Evolutionary conservation across 2,329 filamentous ascomycete genomes (phyloP), one percentile per base, ranked within the genome.

Genomic region (Penicillium sp.): DNA sequence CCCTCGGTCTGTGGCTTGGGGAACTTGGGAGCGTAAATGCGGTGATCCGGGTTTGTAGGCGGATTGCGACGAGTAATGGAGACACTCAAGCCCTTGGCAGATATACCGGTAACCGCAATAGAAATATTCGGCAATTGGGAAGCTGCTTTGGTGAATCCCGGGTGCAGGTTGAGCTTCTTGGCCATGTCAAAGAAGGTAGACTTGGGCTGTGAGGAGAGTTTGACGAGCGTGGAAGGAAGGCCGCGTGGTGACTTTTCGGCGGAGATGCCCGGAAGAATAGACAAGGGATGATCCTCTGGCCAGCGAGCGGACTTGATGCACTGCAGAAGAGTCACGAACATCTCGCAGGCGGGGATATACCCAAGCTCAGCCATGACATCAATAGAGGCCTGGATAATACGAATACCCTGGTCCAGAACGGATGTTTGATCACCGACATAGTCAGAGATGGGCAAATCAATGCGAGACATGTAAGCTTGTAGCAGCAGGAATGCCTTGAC

Each of bases 1-100:
- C 93, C 93, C 71, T 99, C 95, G 0, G 87, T 95, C 76, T 99
- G 95, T 16, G 92, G 87, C 77, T 99, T 99, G 1, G 94, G 94
- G 77, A 96, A 98, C 22, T 85, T 84, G 2, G 96, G 94, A 0
- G 95, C 92, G 68, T 89, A 96, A 71, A 97, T 89, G 60, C 89
- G 85, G 50, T 85, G 87, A 1, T 92, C 89, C 9, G 82, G 79
- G 70, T 89, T 84, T 13, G 81, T 79, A 4, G 89, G 75, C 1
- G 84, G 72, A 74, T 96, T 96, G 51, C 84, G 78, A 0, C 93
- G 87, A 43, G 80, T 81, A 14, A 97, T 73, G 2, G 78, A 67
- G 6, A 78, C 64, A 7, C 68, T 85, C 2, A 96, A 71, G 0
- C 85, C 85, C 1, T 84, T 75, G 0, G 88, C 82, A 1, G 86